Conservation (phyloP, 805 yeast genomes). For the Candida pini region DNA sequence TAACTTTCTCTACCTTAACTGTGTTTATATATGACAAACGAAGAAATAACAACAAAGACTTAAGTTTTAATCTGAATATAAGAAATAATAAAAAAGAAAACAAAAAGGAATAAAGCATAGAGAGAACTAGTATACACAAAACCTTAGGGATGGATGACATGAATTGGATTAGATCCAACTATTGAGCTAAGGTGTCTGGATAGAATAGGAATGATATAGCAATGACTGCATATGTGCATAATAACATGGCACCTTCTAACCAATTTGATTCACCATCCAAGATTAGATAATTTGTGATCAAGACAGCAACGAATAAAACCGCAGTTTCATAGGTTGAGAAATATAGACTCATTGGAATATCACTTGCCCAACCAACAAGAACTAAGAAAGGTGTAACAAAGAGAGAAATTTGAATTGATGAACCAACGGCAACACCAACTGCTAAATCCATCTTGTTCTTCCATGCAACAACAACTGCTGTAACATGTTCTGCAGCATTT, state of each 20-base stretch:
- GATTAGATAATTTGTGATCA: constrained; percentile 79
- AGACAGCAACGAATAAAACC: constrained; percentile 82
- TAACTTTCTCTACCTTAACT: too few species aligned
- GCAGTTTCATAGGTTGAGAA: constrained; percentile 94
- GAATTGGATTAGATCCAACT: too few species aligned
- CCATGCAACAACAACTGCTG: constrained; percentile 91
- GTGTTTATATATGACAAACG: too few species aligned
- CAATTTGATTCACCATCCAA: constrained; percentile 94
- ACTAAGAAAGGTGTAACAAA: constrained; percentile 96
- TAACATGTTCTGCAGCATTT: constrained; percentile 97
- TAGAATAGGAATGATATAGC: constrained; percentile 88
- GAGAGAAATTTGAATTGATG: constrained; percentile 90
- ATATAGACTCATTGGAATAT: constrained; percentile 87
- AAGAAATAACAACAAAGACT: background rate
- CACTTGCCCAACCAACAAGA: constrained; percentile 85
- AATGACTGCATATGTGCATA: constrained; percentile 79
- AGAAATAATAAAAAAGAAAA: too few species aligned
- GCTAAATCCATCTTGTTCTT: constrained; percentile 98
- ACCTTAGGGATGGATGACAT: too few species aligned
- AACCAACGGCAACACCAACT: constrained; percentile 93
- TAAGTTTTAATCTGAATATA: too few species aligned
- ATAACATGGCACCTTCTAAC: constrained; percentile 92
- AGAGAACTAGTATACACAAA: background rate
- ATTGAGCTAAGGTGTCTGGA: constrained; percentile 48
- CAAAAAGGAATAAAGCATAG: background rate